A percentile compares a stretch with the other conserved stretches of the same genome.
Evolutionary conservation across 2,329 filamentous ascomycete genomes (phyloP).

Genomic region (Ascochyta viciae-villosae): DNA sequence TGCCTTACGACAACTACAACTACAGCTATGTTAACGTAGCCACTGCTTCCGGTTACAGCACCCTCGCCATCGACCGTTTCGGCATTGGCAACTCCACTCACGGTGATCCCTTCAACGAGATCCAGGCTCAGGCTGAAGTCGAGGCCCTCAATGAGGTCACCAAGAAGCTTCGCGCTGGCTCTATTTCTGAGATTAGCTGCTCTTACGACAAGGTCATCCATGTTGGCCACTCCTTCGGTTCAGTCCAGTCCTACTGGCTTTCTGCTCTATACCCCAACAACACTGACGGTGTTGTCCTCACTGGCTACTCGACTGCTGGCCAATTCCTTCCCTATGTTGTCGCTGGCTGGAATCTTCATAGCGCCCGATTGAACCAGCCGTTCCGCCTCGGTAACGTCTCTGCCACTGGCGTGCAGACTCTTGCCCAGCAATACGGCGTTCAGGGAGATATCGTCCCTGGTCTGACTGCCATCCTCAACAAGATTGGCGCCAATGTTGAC

Average conservation of each 20-base stretch:
- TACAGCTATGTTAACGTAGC: constrained; percentile 68
- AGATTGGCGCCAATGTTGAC: constrained; percentile 21
- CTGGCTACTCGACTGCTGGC: constrained; percentile 63
- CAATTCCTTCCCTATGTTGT: constrained; percentile 54
- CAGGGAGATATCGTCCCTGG: constrained; percentile 20
- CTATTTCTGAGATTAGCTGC: constrained; percentile 52
- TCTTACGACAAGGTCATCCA: constrained; percentile 60
- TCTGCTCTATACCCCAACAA: constrained; percentile 60
- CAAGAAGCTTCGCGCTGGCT: constrained; percentile 54
- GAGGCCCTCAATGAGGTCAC: constrained; percentile 64
- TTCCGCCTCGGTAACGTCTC: constrained; percentile 48
- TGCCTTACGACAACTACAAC: constrained; percentile 63
- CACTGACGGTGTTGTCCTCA: constrained; percentile 66
- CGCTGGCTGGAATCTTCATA: constrained; percentile 57
- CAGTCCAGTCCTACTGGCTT: constrained; percentile 63
- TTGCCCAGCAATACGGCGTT: constrained; percentile 21
- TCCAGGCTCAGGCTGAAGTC: constrained; percentile 66
- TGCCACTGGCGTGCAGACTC: constrained; percentile 14
- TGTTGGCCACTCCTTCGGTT: constrained; percentile 71
- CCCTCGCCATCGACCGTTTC: constrained; percentile 67
- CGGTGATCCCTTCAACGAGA: constrained; percentile 65
- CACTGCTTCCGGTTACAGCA: constrained; percentile 63
- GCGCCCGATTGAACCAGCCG: constrained; percentile 53
- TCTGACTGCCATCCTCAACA: constrained; percentile 27
- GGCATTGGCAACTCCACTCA: constrained; percentile 66